A percentile compares a stretch with the other conserved stretches of the same genome.
Conservation (phyloP, 805 yeast species). For the Saccharomyces paradoxus region DNA sequence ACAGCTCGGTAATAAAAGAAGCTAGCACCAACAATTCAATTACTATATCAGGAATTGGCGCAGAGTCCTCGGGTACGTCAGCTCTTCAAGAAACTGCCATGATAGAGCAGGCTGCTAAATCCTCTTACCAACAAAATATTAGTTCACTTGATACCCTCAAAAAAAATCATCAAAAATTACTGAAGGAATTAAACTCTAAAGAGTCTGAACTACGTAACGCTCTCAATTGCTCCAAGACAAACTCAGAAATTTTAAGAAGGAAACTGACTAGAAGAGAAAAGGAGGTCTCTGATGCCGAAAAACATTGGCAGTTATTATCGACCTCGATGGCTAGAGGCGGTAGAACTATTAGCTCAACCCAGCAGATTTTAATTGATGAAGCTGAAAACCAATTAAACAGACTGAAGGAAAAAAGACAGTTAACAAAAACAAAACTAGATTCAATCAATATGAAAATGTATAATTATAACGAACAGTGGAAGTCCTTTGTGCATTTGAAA, state of each 20-base stretch:
- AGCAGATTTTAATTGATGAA: conserved; percentile 12
- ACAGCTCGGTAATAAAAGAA: background rate
- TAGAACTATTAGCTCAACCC: conserved; percentile 8
- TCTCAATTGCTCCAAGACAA: conserved; percentile 11
- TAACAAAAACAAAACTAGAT: conserved; percentile 16
- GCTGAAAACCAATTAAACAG: conserved; percentile 6
- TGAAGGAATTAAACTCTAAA: conserved; percentile 1
- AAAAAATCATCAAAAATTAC: conserved; percentile 2
- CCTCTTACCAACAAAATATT: background rate
- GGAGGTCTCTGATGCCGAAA: conserved; percentile 12
- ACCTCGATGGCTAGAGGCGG: background rate
- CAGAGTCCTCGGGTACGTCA: background rate
- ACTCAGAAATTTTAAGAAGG: conserved; percentile 14
- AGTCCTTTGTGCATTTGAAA: conserved; percentile 9
- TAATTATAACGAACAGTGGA: conserved; percentile 5
- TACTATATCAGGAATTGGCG: background rate
- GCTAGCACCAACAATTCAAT: background rate
- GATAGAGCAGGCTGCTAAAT: background rate
- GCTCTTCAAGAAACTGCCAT: background rate
- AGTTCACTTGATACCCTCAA: background rate
- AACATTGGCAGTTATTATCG: conserved; percentile 4
- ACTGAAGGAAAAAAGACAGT: conserved; percentile 9
- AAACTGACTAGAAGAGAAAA: conserved; percentile 21
- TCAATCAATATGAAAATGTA: conserved; percentile 10
- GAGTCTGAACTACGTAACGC: conserved; percentile 10